Evolutionary conservation across 805 yeast genomes (phyloP), one percentile per base, ranked within the genome.

Genomic region (Suhomyces sp.): DNA sequence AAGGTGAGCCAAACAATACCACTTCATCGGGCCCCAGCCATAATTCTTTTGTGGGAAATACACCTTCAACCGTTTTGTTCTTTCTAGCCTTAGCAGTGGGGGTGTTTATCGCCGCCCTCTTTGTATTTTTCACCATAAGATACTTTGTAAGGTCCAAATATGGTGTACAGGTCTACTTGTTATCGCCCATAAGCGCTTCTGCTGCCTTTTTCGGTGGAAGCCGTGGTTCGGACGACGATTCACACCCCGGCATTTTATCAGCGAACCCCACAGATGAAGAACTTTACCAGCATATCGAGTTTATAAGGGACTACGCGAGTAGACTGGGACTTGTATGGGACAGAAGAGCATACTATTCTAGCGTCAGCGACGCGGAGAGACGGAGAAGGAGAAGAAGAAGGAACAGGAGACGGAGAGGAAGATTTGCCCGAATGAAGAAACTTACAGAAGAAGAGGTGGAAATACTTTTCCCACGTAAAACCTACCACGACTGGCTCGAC

Each of bases 1-100:
- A 19, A 1, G 19, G 23, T 17, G 24, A 38, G 2, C 42, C 19
- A 38, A 38, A 17, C 12, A 10, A 38, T 17, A 38, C 6, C 24
- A 17, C 42, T 38, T 17, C 17, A n/a, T 44, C 47, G 6, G 47
- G 36, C 23, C 2, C n/a, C 29, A 10, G 10, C 40, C 26, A 22
- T 10, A 46, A 15, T 17, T 60, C 73, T 6, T 73, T 73, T 53
- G 75, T 73, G 9, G 78, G 78, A 5, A 79, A 76, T 58, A 73
- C 80, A 35, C 88, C 88, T 1, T 81, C 88, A 0, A 83, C 87
- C 1, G 83, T 84, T 35, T 68, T 85, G 29, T 85, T 85, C 66
- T 83, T 84, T 66, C 68, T 85, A 10, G 88, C 89, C 0, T 72
- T 85, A 35, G 80, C 85, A 0, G 81, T 84, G 12, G 89, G 88